Conservation (phyloP, 768 basidiomycete genomes). For the Lactifluus echinatus region DNA sequence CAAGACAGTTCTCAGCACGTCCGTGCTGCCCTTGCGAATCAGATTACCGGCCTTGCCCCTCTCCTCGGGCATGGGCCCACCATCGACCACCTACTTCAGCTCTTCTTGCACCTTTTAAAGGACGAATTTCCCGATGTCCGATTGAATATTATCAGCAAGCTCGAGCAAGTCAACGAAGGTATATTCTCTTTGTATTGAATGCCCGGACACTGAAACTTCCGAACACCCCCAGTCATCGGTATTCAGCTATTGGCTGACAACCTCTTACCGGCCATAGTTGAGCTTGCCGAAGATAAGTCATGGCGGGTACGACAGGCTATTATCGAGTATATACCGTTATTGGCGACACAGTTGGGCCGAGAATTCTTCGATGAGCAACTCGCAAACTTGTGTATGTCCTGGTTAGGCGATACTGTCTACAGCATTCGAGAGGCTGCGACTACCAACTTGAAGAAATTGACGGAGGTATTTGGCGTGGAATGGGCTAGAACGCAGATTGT, state of each 20-base stretch:
- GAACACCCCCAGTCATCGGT: slow-evolving; percentile 68
- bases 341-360: slow-evolving; percentile 95
- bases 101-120: slow-evolving; percentile 94
- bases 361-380: slow-evolving; percentile 97
- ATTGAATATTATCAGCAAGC: slow-evolving; percentile 95
- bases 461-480: slow-evolving; percentile 96
- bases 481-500: slow-evolving; percentile 94
- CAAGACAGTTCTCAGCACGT: slow-evolving; percentile 96
- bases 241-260: slow-evolving; percentile 92
- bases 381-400: slow-evolving; percentile 95
- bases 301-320: slow-evolving; percentile 99
- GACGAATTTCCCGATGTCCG: slow-evolving; percentile 99
- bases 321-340: slow-evolving; percentile 98
- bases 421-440: slow-evolving; percentile 99
- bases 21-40: slow-evolving; percentile 89
- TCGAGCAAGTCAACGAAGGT: slow-evolving; percentile 93
- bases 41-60: slow-evolving; percentile 94
- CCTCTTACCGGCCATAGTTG: slow-evolving; percentile 93
- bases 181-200: slow-evolving; percentile 13
- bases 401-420: slow-evolving; percentile 97
- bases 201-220: slow-evolving; percentile 8
- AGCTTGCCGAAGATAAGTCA: slow-evolving; percentile 97
- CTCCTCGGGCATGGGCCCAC: slow-evolving; percentile 89
- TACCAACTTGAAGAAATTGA: slow-evolving; percentile 90
- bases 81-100: slow-evolving; percentile 90